Percentiles rank a stretch among this genome's conserved stretches.
phyloP scores from a whole-genome alignment of 2,329 filamentous ascomycete species.

The Talaromyces pinophilus region DNA sequence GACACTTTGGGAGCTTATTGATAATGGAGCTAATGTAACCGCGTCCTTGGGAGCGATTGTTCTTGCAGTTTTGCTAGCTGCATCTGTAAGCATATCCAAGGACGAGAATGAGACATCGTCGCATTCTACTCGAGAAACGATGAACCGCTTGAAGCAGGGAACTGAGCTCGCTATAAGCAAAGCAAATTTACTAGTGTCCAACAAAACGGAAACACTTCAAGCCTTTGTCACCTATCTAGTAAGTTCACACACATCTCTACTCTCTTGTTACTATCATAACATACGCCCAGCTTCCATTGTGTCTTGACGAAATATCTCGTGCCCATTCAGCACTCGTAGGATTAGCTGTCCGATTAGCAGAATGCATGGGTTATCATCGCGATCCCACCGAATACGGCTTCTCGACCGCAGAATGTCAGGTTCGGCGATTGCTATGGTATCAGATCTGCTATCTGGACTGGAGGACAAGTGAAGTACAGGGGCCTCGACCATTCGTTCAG shows the following conservation, averaged over 20 bases:
- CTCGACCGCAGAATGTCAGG: slow-evolving; percentile 67
- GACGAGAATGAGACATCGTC: slow-evolving; percentile 39
- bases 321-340: slow-evolving; percentile 72
- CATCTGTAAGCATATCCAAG: slow-evolving; percentile 65
- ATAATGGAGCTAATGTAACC: slow-evolving; percentile 61
- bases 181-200: slow-evolving; percentile 70
- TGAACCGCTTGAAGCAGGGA: slow-evolving; percentile 59
- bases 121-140: neutral
- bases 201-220: slow-evolving; percentile 70
- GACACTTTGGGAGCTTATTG: slow-evolving; percentile 65
- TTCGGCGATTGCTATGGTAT: slow-evolving; percentile 73
- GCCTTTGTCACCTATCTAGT: slow-evolving; percentile 76
- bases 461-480: slow-evolving; percentile 71
- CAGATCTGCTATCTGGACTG: slow-evolving; percentile 76
- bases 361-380: slow-evolving; percentile 75
- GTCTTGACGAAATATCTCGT: slow-evolving; percentile 67
- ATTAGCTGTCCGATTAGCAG: slow-evolving; percentile 72
- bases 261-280: neutral
- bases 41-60: slow-evolving; percentile 67
- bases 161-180: slow-evolving; percentile 67
- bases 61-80: slow-evolving; percentile 69
- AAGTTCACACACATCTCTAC: slow-evolving; percentile 23
- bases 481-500: slow-evolving; percentile 68
- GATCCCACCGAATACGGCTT: slow-evolving; percentile 68
- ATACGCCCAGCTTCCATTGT: slow-evolving; percentile 64